A percentile compares a stretch with the other conserved stretches of the same genome.
Conservation (phyloP, 225 moss, liverwort and hornwort genomes). For the Polytrichum commune region DNA sequence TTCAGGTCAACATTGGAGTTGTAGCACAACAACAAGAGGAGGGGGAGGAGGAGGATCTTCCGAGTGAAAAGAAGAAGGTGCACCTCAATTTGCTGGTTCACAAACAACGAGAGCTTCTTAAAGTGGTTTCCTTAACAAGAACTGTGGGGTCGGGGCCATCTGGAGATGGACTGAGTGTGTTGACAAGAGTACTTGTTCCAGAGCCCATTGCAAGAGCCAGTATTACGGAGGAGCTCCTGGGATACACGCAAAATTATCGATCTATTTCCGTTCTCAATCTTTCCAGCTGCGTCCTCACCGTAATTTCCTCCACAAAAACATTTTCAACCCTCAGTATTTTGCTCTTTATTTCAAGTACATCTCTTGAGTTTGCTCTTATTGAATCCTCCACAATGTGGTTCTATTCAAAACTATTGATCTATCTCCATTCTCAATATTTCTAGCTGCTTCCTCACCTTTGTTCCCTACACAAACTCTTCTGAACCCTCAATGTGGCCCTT, state of each 20-base stretch:
- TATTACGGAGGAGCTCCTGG: conserved; percentile 69
- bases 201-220: conserved; percentile 53
- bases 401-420: conserved; percentile 70
- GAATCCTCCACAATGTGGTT: conserved; percentile 18
- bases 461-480: conserved; percentile 3
- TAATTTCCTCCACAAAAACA: conserved; percentile 26
- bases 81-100: conserved; percentile 62
- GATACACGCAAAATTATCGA: conserved; percentile 72
- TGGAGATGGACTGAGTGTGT: conserved; percentile 81
- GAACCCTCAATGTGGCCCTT: no score
- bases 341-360: no score
- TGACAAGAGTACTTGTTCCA: conserved; percentile 72
- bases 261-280: conserved; percentile 88
- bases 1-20: conserved; percentile 54
- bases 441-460: no score
- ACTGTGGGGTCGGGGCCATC: conserved; percentile 89
- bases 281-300: conserved; percentile 86
- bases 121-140: conserved; percentile 85
- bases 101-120: conserved; percentile 70
- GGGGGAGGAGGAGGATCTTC: background rate
- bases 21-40: conserved; percentile 19
- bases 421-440: conserved; percentile 88
- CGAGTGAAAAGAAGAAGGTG: conserved; percentile 22
- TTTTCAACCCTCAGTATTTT: background rate
- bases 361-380: no score